Conservation (phyloP, 2,329 filamentous ascomycete species). For the Pseudocercospora pini-densiflorae region DNA sequence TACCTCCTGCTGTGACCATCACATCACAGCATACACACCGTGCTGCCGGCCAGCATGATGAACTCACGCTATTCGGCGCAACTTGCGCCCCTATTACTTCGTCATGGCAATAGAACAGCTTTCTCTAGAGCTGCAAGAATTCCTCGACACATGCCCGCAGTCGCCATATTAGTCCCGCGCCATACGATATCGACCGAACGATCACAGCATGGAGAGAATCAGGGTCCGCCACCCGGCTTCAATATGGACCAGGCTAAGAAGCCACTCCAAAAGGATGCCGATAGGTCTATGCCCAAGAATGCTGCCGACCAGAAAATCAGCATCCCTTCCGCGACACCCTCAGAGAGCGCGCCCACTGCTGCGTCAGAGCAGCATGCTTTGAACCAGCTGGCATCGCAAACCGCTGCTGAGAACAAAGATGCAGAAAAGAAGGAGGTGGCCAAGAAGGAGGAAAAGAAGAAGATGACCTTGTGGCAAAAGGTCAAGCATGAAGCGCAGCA, state of each 20-base stretch:
- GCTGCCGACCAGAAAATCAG: constrained; percentile 30
- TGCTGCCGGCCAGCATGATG: constrained; percentile 49
- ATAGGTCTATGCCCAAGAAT: constrained; percentile 37
- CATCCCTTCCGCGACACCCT: constrained; percentile 46
- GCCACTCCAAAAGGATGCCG: constrained; percentile 67
- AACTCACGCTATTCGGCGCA: constrained; percentile 47
- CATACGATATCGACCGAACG: constrained; percentile 61
- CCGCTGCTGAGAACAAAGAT: constrained; percentile 54
- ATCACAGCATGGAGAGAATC: constrained; percentile 51
- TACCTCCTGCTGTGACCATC: constrained; percentile 11
- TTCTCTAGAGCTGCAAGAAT: constrained; percentile 48
- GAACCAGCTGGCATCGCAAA: constrained; percentile 66
- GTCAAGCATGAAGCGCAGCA: constrained; percentile 92
- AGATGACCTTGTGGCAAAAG: constrained; percentile 86
- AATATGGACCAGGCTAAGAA: constrained; percentile 89
- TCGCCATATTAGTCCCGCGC: constrained; percentile 62
- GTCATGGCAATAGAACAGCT: constrained; percentile 48
- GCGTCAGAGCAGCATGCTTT: constrained; percentile 57
- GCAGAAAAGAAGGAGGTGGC: constrained; percentile 61
- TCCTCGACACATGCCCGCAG: constrained; percentile 58
- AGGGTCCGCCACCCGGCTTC: constrained; percentile 84
- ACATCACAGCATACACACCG: constrained; percentile 13
- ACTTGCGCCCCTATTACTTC: constrained; percentile 53
- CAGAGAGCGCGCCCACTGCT: constrained; percentile 52
- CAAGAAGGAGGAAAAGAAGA: constrained; percentile 75